phyloP scores from a whole-genome alignment of 768 basidiomycete genomes.

The Rhizopogon roseolus region DNA sequence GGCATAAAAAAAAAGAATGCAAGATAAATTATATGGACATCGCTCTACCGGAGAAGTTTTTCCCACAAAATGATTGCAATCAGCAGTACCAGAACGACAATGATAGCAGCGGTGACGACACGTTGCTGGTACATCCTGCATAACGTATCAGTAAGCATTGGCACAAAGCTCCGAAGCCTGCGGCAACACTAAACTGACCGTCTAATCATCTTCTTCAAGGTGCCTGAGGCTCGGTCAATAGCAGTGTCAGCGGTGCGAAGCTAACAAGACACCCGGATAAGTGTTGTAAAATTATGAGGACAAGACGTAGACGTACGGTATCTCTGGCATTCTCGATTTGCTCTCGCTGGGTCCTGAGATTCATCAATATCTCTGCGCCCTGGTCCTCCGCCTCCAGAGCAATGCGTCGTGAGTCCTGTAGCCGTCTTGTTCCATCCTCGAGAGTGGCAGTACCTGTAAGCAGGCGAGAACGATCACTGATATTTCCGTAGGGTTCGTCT shows the following conservation, averaged over 20 bases:
- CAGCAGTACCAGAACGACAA: conserved; percentile 77
- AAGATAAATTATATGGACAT: conserved; percentile 4
- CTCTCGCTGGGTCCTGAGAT: conserved; percentile 82
- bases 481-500: conserved; percentile 75
- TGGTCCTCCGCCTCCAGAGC: conserved; percentile 96
- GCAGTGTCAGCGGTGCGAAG: conserved; percentile 81
- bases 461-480: conserved; percentile 73
- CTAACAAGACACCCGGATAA: conserved; percentile 33
- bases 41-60: conserved; percentile 50
- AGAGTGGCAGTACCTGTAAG: conserved; percentile 74
- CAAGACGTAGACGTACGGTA: conserved; percentile 50
- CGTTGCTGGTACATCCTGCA: conserved; percentile 96
- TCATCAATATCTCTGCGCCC: conserved; percentile 87
- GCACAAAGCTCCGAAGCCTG: conserved; percentile 7
- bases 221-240: conserved; percentile 88
- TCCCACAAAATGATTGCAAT: conserved; percentile 80
- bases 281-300: not conserved
- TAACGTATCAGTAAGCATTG: conserved; percentile 22
- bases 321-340: conserved; percentile 92
- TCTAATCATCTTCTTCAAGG: conserved; percentile 92
- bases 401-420: conserved; percentile 88
- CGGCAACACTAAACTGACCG: conserved; percentile 50
- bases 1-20: conserved; percentile 9
- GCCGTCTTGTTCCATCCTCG: conserved; percentile 77
- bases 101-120: conserved; percentile 81